Evolutionary conservation across 176 grass and related monocot species (phyloP).

Genomic region (Thinopyrum elongatum): DNA sequence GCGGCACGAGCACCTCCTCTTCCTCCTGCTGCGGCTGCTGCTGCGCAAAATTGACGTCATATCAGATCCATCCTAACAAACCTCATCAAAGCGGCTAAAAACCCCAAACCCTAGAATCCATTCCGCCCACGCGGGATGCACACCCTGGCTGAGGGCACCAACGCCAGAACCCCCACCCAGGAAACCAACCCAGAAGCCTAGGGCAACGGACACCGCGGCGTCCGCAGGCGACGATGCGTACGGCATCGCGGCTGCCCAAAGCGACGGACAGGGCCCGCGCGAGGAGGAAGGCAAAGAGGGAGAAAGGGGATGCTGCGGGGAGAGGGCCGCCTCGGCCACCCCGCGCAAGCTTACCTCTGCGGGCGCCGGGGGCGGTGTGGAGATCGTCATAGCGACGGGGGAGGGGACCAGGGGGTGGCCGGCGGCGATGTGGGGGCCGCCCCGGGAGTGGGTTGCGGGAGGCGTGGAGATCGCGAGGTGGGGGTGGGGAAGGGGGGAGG

Average conservation of each 20-base stretch:
- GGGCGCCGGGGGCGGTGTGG: conserved; percentile 45
- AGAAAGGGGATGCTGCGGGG: background rate
- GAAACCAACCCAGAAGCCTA: conserved; percentile 29
- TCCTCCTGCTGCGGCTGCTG: conserved; percentile 53
- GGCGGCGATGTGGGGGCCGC: conserved; percentile 46
- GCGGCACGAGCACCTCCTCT: conserved; percentile 79
- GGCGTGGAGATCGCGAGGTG: conserved; percentile 51
- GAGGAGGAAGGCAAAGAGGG: background rate
- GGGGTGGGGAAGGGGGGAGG: conserved; percentile 4
- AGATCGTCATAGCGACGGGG: conserved; percentile 53
- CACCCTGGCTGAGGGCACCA: background rate
- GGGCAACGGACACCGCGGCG: background rate
- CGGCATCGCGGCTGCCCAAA: conserved; percentile 8
- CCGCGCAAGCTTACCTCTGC: conserved; percentile 47
- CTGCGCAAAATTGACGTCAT: conserved; percentile 15
- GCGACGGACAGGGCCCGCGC: background rate
- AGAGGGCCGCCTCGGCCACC: background rate
- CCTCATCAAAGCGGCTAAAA: conserved; percentile 30
- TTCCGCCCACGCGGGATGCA: background rate
- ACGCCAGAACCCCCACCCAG: conserved; percentile 23
- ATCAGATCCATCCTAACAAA: conserved; percentile 54
- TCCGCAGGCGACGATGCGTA: background rate
- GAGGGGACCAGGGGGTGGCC: background rate
- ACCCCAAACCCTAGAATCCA: conserved; percentile 64
- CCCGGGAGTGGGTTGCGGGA: conserved; percentile 37